Evolutionary conservation across 768 basidiomycete genomes (phyloP).

Genomic region (Termitomyces sp.): DNA sequence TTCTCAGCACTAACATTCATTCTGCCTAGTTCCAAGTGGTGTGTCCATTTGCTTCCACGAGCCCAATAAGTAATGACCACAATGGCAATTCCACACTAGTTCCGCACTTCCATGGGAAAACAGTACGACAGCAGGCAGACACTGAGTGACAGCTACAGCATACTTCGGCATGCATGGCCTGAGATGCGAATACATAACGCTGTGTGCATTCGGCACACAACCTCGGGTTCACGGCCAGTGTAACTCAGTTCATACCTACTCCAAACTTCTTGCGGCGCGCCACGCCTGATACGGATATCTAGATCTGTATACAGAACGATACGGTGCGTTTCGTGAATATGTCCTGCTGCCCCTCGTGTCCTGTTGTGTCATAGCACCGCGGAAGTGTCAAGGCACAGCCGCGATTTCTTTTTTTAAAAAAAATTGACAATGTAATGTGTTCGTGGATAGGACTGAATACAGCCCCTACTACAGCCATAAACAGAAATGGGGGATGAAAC

Average conservation of each 20-base stretch:
- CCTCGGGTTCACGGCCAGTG: background rate
- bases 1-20: background rate
- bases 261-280: background rate
- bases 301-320: background rate
- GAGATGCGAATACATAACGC: background rate
- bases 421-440: no score
- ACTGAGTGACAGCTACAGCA: background rate
- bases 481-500: no score
- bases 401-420: background rate
- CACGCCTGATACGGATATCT: background rate
- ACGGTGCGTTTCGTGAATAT: background rate
- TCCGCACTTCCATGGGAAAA: background rate
- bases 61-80: background rate
- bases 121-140: background rate
- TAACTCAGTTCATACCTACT: background rate
- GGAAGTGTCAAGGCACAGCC: background rate
- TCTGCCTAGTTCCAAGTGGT: background rate
- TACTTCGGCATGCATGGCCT: background rate
- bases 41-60: background rate
- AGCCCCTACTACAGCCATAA: background rate
- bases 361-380: background rate
- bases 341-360: background rate
- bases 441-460: no score
- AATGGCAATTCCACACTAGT: background rate
- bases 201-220: background rate